Conservation (phyloP, 257 asterid species). For the Solanum megistacrolobum region DNA sequence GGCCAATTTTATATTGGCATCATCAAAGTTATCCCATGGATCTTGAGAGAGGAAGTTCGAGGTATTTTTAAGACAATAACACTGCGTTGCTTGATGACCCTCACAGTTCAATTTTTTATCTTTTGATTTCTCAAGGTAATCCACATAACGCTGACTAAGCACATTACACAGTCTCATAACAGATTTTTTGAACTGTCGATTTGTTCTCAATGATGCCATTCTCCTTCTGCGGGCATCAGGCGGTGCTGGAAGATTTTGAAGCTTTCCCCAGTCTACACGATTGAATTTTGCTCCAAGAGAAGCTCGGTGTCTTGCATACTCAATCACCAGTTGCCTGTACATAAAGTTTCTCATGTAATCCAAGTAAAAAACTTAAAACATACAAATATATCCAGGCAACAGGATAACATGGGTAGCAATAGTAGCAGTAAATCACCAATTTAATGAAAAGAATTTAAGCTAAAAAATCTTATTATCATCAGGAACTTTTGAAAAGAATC, state of each 20-base stretch:
- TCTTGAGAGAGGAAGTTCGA: slow-evolving; percentile 12
- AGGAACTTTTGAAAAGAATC: neutral
- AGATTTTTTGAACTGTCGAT: slow-evolving; percentile 46
- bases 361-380: neutral
- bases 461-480: neutral
- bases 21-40: slow-evolving; percentile 74
- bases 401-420: neutral
- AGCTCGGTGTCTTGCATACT: slow-evolving; percentile 71
- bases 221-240: slow-evolving; percentile 74
- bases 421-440: neutral
- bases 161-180: slow-evolving; percentile 57
- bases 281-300: slow-evolving; percentile 67
- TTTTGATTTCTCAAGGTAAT: slow-evolving; percentile 45
- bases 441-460: neutral
- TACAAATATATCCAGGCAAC: neutral
- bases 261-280: slow-evolving; percentile 64
- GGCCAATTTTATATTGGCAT: slow-evolving; percentile 38
- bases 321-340: slow-evolving; percentile 67
- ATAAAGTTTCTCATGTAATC: neutral
- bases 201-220: slow-evolving; percentile 52
- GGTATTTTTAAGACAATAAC: slow-evolving; percentile 9
- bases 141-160: slow-evolving; percentile 58
- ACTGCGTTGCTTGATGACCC: slow-evolving; percentile 22
- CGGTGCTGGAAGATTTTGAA: slow-evolving; percentile 76
- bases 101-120: slow-evolving; percentile 24